Conservation (phyloP, 2,329 filamentous ascomycete genomes). For the Curvularia hawaiiensis region DNA sequence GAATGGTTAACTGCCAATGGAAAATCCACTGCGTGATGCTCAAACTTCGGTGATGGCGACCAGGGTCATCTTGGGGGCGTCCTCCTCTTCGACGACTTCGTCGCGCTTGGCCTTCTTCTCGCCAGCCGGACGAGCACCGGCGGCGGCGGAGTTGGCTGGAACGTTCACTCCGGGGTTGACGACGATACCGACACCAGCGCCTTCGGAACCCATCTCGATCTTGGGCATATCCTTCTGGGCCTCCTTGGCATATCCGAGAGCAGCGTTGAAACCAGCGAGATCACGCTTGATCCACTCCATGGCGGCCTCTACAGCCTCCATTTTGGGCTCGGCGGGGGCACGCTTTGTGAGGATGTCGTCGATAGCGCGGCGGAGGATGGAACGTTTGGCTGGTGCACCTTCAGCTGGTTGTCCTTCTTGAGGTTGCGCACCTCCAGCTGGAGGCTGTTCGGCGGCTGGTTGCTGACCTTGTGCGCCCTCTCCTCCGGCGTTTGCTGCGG, state of each 20-base stretch:
- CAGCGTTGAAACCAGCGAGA: constrained; percentile 55
- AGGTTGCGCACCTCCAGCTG: constrained; percentile 16
- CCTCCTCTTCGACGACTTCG: constrained; percentile 39
- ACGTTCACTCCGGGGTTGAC: constrained; percentile 49
- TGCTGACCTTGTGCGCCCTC: constrained; percentile 24
- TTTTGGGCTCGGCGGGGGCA: constrained; percentile 27
- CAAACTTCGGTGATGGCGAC: constrained; percentile 48
- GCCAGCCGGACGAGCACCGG: constrained; percentile 27
- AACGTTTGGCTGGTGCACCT: constrained; percentile 34
- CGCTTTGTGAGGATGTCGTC: constrained; percentile 36
- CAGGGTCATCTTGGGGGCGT: constrained; percentile 47
- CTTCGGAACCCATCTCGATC: constrained; percentile 56
- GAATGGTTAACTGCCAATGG: neutral
- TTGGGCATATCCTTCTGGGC: constrained; percentile 55
- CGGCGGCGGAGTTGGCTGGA: constrained; percentile 45
- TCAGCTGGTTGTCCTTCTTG: constrained; percentile 32
- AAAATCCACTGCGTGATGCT: constrained; percentile 13
- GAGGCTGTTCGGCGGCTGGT: constrained; percentile 15
- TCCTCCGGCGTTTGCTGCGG: constrained; percentile 29
- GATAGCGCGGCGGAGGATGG: constrained; percentile 36
- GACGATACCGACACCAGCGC: constrained; percentile 49
- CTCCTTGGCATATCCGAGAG: constrained; percentile 54
- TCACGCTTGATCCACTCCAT: constrained; percentile 54
- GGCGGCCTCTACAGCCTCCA: constrained; percentile 41
- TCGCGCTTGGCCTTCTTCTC: constrained; percentile 31